Evolutionary conservation across 2,329 filamentous ascomycete genomes (phyloP).

Genomic region (Elsinoe necatrix): DNA sequence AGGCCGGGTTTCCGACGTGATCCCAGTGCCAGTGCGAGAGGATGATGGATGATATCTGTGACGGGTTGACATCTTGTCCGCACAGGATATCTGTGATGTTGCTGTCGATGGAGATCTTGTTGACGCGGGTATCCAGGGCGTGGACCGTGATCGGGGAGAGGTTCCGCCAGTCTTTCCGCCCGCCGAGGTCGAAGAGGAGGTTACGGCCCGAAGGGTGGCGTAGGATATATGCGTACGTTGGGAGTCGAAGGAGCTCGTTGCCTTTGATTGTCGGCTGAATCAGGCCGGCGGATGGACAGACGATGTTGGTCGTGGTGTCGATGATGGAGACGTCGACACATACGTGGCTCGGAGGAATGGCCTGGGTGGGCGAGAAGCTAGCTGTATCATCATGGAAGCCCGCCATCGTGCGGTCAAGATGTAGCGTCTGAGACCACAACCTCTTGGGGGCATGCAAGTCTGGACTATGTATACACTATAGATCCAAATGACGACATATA

Average conservation of each 20-base stretch:
- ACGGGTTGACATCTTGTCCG: conserved; percentile 27
- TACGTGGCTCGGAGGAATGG: no score
- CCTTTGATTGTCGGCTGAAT: conserved; percentile 22
- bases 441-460: no score
- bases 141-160: conserved; percentile 21
- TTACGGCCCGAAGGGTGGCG: conserved; percentile 21
- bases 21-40: conserved; percentile 43
- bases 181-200: conserved; percentile 27
- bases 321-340: conserved; percentile 19
- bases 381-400: no score
- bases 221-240: conserved; percentile 22
- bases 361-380: no score
- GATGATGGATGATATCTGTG: conserved; percentile 33
- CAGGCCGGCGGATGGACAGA: conserved; percentile 19
- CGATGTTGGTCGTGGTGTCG: conserved; percentile 22
- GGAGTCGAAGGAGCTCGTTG: conserved; percentile 23
- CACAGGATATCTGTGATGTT: conserved; percentile 30
- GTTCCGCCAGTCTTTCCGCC: conserved; percentile 28
- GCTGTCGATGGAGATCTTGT: conserved; percentile 22
- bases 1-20: conserved; percentile 44
- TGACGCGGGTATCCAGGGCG: conserved; percentile 20
- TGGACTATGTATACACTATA: no score
- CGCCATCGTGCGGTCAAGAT: no score
- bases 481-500: no score
- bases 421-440: no score